Evolutionary conservation across 1,284 basidiomycete genomes (phyloP), one percentile per base, ranked within the genome.

Genomic region (Gymnopus androsaceus): DNA sequence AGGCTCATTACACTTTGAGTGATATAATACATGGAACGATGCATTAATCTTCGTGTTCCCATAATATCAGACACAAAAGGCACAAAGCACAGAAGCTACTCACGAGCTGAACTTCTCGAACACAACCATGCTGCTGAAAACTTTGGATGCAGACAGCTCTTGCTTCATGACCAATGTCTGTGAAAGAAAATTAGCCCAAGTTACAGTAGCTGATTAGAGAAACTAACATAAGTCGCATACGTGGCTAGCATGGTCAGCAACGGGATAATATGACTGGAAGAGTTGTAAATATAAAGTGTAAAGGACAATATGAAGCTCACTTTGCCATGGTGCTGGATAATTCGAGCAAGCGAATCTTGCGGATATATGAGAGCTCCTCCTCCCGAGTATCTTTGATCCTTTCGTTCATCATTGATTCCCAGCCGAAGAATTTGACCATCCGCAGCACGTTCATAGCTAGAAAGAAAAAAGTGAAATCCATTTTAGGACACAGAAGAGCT

Each of bases 381-480:
- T 85, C 81, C 28, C 81, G 71, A 72, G 79, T 81, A n/a, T 74
- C 75, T 33, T 74, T 68, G 25, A 88, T 76, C 31, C n/a, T 71
- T 15, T 74, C 67, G 36, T 76, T 73, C 69, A 85, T 80, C 58
- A 79, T 77, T n/a, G 68, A 69, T 62, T 88, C 85, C 86, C 86
- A 88, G 3, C 82, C 87, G 61, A 90, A 89, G 61, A 88, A 77
- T 68, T 90, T 90, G 66, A 87, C 72, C 79, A 87, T 86, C 17
- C 84, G 72, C n/a, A 83, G 60, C 6, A 81, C 72, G 59, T 70
- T 79, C 70, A 81, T 70, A 6, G 72, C 77, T 80, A 46, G 1
- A 38, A n/a, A n/a, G n/a, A n/a, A n/a, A n/a, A n/a, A n/a, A n/a
- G n/a, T n/a, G n/a, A n/a, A n/a, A n/a, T n/a, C n/a, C n/a, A n/a